Base-by-base conservation (phyloP, 805 yeast species). In the Kuraishia floccosa region DNA sequence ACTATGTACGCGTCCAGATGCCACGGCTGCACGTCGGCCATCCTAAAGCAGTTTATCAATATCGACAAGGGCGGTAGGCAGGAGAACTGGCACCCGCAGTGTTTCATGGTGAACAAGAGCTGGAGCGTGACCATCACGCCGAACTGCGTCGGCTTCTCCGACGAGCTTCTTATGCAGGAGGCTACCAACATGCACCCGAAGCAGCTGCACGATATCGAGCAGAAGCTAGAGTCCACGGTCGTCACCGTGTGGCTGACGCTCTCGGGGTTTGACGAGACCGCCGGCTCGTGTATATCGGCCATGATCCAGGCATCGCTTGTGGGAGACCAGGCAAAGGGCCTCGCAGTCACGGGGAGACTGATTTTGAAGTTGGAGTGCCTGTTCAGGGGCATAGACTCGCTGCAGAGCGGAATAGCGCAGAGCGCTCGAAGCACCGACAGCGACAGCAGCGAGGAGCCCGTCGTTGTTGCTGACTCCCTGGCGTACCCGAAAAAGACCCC, bases 81-180 rank as follows among this genome's bases (percentile, higher is more conserved):
- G 35, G 94, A 87, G 52, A 94, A 85, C 50, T 91, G 99, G 99
- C 99, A 91, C 55, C 97, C 96, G 2, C 97, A 93, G 51, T 91
- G 99, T 60, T 91, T 86, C 50, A 93, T 93, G 86, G 93, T 91
- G 29, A 87, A 82, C 60, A 87, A 87, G 53, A 87, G 85, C 47
- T 91, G 98, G 98, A 86, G 85, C 49, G 94, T 87, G 14, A 69
- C 76, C 35, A 62, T 91, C 15, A 68, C 79, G 1, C 66, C 80
- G 0, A 76, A 68, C 30, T 59, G 70, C 6, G 66, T 79, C 17
- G 87, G 62, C 24, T 55, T 63, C 15, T 51, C 55, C 4, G 39
- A 41, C 22, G 28, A 21, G 13, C 24, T 24, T 8, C 25, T 21
- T 18, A 25, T 35, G 25, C 18, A 20, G 5, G 14, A 24, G 26